Conservation (phyloP, 2,329 filamentous ascomycete species). For the Chaetomium olivaceum region DNA sequence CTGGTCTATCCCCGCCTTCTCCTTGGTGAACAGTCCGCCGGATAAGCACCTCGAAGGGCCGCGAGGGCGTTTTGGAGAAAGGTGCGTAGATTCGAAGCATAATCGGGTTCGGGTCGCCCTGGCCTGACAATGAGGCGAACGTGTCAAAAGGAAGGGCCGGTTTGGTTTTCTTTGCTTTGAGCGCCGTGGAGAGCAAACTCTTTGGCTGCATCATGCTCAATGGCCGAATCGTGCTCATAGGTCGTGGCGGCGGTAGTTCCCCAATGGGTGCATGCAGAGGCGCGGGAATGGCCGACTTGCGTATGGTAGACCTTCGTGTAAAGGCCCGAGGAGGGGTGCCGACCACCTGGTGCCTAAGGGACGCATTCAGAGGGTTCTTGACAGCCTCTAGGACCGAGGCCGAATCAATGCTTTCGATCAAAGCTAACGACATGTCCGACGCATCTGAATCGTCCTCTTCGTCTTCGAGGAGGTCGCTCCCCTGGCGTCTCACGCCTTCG, state of each 20-base stretch:
- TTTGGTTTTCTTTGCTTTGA: constrained; percentile 71
- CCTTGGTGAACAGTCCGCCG: constrained; percentile 68
- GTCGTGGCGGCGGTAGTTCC: constrained; percentile 69
- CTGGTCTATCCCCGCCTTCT: constrained; percentile 60
- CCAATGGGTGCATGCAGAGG: constrained; percentile 58
- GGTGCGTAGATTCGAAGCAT: constrained; percentile 76
- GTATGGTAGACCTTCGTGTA: constrained; percentile 62
- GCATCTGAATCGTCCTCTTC: constrained; percentile 61
- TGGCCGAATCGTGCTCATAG: constrained; percentile 63
- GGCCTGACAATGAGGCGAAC: constrained; percentile 74
- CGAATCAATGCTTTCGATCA: constrained; percentile 68
- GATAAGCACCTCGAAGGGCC: constrained; percentile 71
- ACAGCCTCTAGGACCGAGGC: constrained; percentile 69
- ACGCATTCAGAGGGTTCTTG: constrained; percentile 57
- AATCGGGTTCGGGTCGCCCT: constrained; percentile 75
- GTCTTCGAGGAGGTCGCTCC: constrained; percentile 56
- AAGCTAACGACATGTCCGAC: constrained; percentile 65
- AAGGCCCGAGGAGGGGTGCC: constrained; percentile 65
- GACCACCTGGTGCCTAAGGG: constrained; percentile 58
- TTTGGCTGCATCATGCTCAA: constrained; percentile 68
- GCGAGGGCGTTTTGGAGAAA: constrained; percentile 64
- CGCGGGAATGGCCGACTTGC: constrained; percentile 59
- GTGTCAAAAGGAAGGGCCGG: constrained; percentile 71
- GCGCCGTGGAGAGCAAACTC: constrained; percentile 69
- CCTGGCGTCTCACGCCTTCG: constrained; percentile 47